A percentile compares a stretch with the other conserved stretches of the same genome.
Conservation (phyloP, 2,329 filamentous ascomycete genomes). For the Apiospora pterosperma region DNA sequence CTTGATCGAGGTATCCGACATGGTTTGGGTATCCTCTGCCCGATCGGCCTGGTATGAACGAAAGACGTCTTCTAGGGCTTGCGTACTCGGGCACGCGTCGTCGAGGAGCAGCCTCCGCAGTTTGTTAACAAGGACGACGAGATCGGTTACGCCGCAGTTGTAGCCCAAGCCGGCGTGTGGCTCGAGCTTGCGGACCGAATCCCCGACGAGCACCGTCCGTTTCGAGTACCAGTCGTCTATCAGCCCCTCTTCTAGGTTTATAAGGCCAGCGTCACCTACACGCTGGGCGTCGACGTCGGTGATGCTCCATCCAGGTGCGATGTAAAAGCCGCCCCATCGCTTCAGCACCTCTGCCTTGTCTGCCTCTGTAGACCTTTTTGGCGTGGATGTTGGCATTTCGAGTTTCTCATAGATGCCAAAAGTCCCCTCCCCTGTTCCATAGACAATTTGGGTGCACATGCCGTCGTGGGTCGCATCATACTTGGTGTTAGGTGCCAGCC, state of each 20-base stretch:
- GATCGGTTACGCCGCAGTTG: conserved; percentile 5
- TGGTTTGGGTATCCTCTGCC: background rate
- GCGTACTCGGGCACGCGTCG: background rate
- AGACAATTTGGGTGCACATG: background rate
- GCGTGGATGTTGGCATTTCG: conserved; percentile 18
- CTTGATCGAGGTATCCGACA: background rate
- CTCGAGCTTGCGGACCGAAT: conserved; percentile 9
- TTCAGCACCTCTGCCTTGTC: background rate
- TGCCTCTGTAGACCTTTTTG: conserved; percentile 22
- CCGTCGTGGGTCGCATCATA: background rate
- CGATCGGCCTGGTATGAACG: background rate
- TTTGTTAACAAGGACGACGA: conserved; percentile 6
- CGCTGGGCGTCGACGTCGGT: background rate
- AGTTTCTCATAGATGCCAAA: background rate
- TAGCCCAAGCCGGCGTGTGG: conserved; percentile 8
- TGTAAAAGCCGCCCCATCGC: background rate
- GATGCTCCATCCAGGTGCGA: background rate
- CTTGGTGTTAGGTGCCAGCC: background rate
- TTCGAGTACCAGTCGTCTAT: conserved; percentile 8
- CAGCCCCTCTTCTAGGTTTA: conserved; percentile 9
- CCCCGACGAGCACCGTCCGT: conserved; percentile 9
- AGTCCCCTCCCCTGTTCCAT: background rate
- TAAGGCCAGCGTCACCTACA: background rate
- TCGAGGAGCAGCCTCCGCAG: background rate
- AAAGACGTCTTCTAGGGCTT: background rate